Percentiles rank a stretch among this genome's conserved stretches.
Conservation (phyloP, 208 protist genomes). For the Crithidia sp. region DNA sequence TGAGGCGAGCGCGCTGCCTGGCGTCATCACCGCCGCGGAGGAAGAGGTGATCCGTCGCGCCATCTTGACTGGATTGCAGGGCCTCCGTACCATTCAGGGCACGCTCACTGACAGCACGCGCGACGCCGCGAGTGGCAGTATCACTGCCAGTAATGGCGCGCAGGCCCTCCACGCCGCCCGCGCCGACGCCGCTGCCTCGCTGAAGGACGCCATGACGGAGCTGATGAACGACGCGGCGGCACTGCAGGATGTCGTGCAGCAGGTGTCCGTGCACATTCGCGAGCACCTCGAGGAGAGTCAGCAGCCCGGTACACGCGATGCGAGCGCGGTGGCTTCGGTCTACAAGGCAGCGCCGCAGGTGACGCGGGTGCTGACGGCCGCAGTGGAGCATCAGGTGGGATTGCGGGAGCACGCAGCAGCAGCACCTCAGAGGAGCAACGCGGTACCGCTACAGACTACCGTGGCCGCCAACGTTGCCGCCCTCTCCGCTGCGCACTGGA, state of each 20-base stretch:
- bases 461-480: neutral
- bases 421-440: neutral
- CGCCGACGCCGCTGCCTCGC: neutral
- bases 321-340: conserved; percentile 1
- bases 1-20: neutral
- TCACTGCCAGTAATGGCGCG: neutral
- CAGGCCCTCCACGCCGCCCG: neutral
- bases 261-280: neutral
- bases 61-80: conserved; percentile 13
- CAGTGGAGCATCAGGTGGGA: conserved; percentile 2
- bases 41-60: conserved; percentile 14
- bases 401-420: neutral
- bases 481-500: conserved; percentile 17
- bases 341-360: conserved; percentile 28
- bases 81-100: neutral
- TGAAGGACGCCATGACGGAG: neutral
- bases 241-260: conserved; percentile 14
- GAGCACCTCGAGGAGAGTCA: conserved; percentile 4
- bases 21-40: conserved; percentile 7
- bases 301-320: neutral
- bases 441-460: neutral
- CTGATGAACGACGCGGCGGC: conserved; percentile 14
- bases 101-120: neutral
- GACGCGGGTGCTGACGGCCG: conserved; percentile 15
- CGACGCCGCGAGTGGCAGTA: neutral